These are phyloP conservation scores for Naumovozyma dairenensis DNA, from an alignment of 805 yeast genomes.

Conservation along the genomic window DNA sequence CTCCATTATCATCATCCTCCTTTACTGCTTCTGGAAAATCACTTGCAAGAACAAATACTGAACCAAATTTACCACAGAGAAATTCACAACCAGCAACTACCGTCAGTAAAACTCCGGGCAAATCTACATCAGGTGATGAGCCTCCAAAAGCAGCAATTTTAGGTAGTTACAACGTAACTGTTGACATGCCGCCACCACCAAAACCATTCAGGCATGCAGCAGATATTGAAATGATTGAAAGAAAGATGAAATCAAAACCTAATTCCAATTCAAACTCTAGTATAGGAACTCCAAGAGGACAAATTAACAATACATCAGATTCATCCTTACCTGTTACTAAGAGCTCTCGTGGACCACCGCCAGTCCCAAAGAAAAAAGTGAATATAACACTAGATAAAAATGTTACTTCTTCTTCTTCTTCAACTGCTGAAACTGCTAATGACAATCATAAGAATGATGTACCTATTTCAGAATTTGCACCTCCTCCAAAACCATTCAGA, in stretches of 20 bases:
- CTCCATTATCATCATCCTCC: too few relatives aligned
- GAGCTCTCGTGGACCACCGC: background rate
- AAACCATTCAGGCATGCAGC: conserved; percentile 10
- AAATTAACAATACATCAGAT: too few relatives aligned
- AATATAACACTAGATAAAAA: background rate
- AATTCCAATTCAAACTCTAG: background rate
- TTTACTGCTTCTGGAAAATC: too few relatives aligned
- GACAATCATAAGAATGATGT: background rate
- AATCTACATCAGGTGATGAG: too few relatives aligned
- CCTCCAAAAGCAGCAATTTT: background rate
- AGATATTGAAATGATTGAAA: background rate
- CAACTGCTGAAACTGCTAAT: background rate
- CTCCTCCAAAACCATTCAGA: conserved; percentile 19
- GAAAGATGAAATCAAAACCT: background rate
- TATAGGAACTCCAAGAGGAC: background rate
- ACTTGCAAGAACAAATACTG: too few relatives aligned
- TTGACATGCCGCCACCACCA: conserved; percentile 28
- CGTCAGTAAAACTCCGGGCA: too few relatives aligned
- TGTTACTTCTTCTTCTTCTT: background rate
- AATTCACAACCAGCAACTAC: too few relatives aligned
- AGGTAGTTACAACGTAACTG: conserved; percentile 5
- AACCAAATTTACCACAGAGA: too few relatives aligned
- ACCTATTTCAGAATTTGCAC: conserved; percentile 10
- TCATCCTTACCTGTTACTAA: background rate
- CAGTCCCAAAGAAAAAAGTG: background rate